Base-by-base conservation (phyloP, 352 stramenopile genomes). In the Globisporangium heterothallicum region DNA sequence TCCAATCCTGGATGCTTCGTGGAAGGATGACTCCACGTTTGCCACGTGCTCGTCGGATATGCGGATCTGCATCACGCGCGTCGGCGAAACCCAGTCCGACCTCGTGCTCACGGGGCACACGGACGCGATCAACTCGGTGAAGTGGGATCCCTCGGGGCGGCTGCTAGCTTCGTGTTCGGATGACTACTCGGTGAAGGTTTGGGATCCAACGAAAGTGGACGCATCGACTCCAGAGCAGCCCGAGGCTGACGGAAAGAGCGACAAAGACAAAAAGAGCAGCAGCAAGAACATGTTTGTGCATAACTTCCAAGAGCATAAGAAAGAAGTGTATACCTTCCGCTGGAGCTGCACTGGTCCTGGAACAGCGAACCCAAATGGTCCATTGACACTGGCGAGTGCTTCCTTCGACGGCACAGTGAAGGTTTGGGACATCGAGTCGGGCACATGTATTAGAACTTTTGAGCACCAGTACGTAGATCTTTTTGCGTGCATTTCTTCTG, bases 41-140 rank as follows among this genome's bases (percentile, higher is more conserved):
- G 92, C 95, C 29, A 97, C 88, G 10, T 98, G 92, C 59, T 98
- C 92, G 6, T 97, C 95, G 0, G 95, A 98, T 59, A 94, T 83
- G 66, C 88, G 72, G 50, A 92, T 95, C 50, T 95, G 90, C 49
- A 84, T 98, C 63, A 89, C 87, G 58, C 77, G 79, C 32, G 88
- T 98, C 1, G 92, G 88, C 32, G 68, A 85, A 44, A 50, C 59
- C 22, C 71, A 75, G 60, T 84, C 65, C 21, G 77, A 96, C n/a
- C 65, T 92, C 40, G 84, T 91, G 18, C 82, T 97, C 48, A 78
- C 74, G 36, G 96, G 95, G 19, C 97, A 99, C 75, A 91, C 76
- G 14, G 94, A 99, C 40, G 96, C 98, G 64, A 97, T 99, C 42
- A 99, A 99, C 70, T 96, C 95, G 29, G 95, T 99, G 42, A 97